Percentiles rank a stretch among this genome's conserved stretches.
Evolutionary conservation across 768 basidiomycete genomes (phyloP).

Genomic region (Podaxis pistillaris): DNA sequence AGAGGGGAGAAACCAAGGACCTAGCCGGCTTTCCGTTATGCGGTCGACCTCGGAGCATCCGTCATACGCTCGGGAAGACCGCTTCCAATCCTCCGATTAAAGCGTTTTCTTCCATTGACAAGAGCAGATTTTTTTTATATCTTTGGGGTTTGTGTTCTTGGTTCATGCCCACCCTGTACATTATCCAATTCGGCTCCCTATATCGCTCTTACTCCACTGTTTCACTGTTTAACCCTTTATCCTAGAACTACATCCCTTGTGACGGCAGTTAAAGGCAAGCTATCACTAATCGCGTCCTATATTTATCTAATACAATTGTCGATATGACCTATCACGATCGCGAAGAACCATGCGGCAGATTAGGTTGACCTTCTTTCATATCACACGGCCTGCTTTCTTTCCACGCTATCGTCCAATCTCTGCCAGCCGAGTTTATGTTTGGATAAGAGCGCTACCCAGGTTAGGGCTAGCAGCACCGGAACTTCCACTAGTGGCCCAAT

Average conservation of each 20-base stretch:
- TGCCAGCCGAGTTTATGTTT: slow-evolving; percentile 40
- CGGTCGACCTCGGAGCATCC: slow-evolving; percentile 24
- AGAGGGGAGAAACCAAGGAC: slow-evolving; percentile 17
- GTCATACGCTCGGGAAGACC: slow-evolving; percentile 5
- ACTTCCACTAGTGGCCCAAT: slow-evolving; percentile 80
- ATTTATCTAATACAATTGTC: slow-evolving; percentile 8
- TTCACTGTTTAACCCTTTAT: not conserved
- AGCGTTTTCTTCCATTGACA: not conserved
- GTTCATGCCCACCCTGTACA: slow-evolving; percentile 2
- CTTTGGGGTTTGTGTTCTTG: not conserved
- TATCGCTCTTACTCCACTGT: not conserved
- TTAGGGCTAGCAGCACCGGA: slow-evolving; percentile 68
- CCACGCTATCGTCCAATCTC: slow-evolving; percentile 12
- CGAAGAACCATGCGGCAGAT: not conserved
- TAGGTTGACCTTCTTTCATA: not conserved
- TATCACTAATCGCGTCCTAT: slow-evolving; percentile 1
- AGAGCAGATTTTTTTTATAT: not conserved
- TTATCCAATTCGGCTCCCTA: not conserved
- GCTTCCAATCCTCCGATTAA: not conserved
- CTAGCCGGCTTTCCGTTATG: slow-evolving; percentile 26
- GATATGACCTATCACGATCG: not conserved
- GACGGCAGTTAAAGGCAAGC: not conserved
- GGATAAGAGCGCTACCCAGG: slow-evolving; percentile 58
- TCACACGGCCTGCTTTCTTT: not conserved
- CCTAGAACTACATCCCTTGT: not conserved